Conservation (phyloP, 106 monocot genomes). For the Acorus calamus region DNA sequence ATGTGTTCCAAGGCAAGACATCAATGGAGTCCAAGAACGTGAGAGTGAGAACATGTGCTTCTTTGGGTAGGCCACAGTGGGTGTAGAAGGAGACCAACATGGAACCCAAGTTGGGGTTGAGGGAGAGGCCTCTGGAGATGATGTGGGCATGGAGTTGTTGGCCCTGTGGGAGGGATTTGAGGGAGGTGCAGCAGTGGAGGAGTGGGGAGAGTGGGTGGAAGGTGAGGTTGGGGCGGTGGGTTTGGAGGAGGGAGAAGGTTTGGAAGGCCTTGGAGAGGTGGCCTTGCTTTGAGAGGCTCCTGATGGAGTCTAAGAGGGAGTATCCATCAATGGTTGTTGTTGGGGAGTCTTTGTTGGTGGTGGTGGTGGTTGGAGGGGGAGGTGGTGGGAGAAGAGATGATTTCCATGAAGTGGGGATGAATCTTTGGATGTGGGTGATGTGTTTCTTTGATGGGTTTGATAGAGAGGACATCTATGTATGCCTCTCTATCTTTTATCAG, state of each 20-base stretch:
- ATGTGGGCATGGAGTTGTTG: conserved; percentile 58
- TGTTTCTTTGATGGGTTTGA: too few species aligned
- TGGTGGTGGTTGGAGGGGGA: too few species aligned
- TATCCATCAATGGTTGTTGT: too few species aligned
- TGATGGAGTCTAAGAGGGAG: conserved; percentile 7
- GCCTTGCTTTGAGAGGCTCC: conserved; percentile 11
- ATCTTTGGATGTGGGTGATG: too few species aligned
- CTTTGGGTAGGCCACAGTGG: conserved; percentile 15
- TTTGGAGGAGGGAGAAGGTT: conserved; percentile 37
- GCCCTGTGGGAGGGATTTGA: conserved; percentile 26
- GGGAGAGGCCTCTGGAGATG: conserved; percentile 34
- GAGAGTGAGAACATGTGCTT: conserved; percentile 25
- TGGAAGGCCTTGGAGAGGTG: conserved; percentile 33
- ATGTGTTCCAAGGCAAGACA: conserved; percentile 44
- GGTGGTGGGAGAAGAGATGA: too few species aligned
- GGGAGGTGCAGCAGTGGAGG: conserved; percentile 24
- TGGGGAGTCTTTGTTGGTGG: too few species aligned
- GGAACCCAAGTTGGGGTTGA: conserved; percentile 17
- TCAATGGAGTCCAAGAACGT: conserved; percentile 1
- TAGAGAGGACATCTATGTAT: too few species aligned
- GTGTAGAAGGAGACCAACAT: conserved; percentile 46
- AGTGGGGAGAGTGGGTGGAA: conserved; percentile 35
- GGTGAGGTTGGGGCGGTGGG: conserved; percentile 20
- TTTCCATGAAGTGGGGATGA: too few species aligned
- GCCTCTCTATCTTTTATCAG: too few species aligned